Evolutionary conservation across 176 grass and related monocot species (phyloP).

Genomic region (Lolium rigidum): DNA sequence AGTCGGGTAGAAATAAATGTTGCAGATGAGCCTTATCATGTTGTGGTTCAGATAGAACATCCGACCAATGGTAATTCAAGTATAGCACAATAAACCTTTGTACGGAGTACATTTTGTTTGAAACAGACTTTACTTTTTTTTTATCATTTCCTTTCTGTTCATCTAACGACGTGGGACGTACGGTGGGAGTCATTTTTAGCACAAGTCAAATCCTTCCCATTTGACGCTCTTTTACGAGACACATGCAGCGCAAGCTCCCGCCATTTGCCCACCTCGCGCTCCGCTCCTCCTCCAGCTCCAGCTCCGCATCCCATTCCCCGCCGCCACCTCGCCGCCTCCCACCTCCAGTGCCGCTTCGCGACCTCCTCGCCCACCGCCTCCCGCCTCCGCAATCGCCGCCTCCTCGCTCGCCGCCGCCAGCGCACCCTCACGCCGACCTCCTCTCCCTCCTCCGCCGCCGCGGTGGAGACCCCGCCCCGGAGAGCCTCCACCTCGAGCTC

Average conservation of each 20-base stretch:
- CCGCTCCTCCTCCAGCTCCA: neutral
- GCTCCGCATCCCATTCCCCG: neutral
- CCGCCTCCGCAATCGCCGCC: neutral
- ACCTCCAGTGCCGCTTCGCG: slow-evolving; percentile 26
- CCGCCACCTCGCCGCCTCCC: slow-evolving; percentile 33
- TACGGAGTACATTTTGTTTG: too few species aligned
- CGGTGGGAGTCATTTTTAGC: too few species aligned
- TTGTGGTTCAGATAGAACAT: too few species aligned
- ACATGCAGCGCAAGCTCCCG: slow-evolving; percentile 57
- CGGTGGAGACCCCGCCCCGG: slow-evolving; percentile 28
- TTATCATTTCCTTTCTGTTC: too few species aligned
- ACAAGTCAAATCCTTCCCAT: neutral
- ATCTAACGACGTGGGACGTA: too few species aligned
- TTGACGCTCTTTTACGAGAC: neutral
- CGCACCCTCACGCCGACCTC: slow-evolving; percentile 35
- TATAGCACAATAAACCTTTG: too few species aligned
- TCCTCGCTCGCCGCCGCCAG: slow-evolving; percentile 27
- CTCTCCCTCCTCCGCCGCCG: slow-evolving; percentile 13
- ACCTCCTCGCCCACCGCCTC: slow-evolving; percentile 35
- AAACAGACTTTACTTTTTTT: too few species aligned
- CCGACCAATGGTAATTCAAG: too few species aligned
- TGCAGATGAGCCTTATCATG: too few species aligned
- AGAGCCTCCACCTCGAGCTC: slow-evolving; percentile 62
- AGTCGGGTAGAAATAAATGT: too few species aligned
- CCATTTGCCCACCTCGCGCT: slow-evolving; percentile 34